Base-by-base conservation (phyloP, 23 red algal genomes). In the Agarophyton chilense region DNA sequence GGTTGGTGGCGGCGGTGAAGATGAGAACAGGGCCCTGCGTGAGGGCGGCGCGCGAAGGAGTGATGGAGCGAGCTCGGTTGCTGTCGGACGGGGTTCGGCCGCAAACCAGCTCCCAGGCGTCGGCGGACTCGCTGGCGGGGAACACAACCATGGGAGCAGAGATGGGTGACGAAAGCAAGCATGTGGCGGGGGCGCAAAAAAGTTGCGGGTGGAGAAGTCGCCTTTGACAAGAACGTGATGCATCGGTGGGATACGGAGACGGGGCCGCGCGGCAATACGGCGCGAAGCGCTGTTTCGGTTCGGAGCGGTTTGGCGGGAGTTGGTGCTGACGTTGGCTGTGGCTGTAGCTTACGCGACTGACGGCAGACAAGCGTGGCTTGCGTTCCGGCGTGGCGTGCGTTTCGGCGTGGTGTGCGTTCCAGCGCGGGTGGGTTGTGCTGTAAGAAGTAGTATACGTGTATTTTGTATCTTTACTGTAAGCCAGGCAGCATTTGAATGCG, bases 11-110 rank as follows among this genome's bases (percentile, higher is more conserved):
- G 24, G 95, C 86, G 19, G 80, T 88, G 76, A 97, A 97, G 35
- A 97, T 79, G 72, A 97, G 90, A 8, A 97, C 90, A 18, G 95
- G 95, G 11, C 92, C 82, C 19, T 72, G 51, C 40, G 53, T 67
- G 61, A 46, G 39, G 16, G 88, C 75, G 40, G 88, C 76, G 64
- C 51, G 43, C 1, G 74, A 82, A 24, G 60, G 74, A 26, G 76
- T 22, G 22, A 91, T 56, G 62, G 45, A 50, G n/a, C 50, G 55
- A 29, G 75, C 75, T 10, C 72, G 18, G 47, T 67, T 53, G 38
- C 40, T 52, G 41, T 13, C 85, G 22, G 64, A 16, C 2, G 67
- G 41, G 32, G 43, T 38, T n/a, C 61, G 63, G 2, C 85, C 85
- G 73, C 85, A 71, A 28, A 89, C 61, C 17, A 77, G 61, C 51